Evolutionary conservation across 1,284 basidiomycete species (phyloP), one percentile per base, ranked within the genome.

Genomic region (Ustilago bromivora): DNA sequence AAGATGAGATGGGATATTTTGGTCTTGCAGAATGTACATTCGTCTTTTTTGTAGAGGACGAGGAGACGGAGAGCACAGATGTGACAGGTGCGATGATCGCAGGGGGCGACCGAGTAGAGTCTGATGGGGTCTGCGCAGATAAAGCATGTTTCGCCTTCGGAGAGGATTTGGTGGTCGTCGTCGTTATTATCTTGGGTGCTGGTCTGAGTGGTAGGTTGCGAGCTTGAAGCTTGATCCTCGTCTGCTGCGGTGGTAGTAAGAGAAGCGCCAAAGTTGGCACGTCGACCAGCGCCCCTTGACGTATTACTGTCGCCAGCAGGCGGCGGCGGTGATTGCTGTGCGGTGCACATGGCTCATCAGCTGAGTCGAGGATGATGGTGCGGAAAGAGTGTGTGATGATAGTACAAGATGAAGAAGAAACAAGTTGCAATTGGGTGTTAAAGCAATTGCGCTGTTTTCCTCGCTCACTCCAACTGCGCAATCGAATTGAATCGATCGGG

Each of bases 21-120:
- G 80, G 92, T 92, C 92, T 98, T 99, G 90, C 97, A 99, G 86
- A 97, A 97, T 2, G 96, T 95, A 86, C 96, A 99, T 15, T 96
- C 94, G 63, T 69, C 71, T 69, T 84, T 84, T 72, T 98, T 98
- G 89, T 98, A 99, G 66, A 99, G 89, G 1, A 94, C 95, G 35
- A 95, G 88, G 32, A 99, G 88, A n/a, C 96, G 90, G 57, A 98
- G 88, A 1, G 94, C 92, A 84, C 96, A 99, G 64, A 97, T 92
- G 87, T 96, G 94, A 87, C 94, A 96, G 8, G 93, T 95, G 49
- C 92, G 89, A 86, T 99, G 96, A 84, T 95, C 94, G 88, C 96
- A 99, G 57, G 92, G 91, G 9, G 94, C 92, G 17, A 98, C 88
- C 11, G 94, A 91, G 87, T 92, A 96, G 85, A 94, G 96, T 83